Percentiles rank a stretch among this genome's conserved stretches.
Evolutionary conservation across 2,329 filamentous ascomycete species (phyloP).

Genomic region (Stagonosporopsis tanaceti): DNA sequence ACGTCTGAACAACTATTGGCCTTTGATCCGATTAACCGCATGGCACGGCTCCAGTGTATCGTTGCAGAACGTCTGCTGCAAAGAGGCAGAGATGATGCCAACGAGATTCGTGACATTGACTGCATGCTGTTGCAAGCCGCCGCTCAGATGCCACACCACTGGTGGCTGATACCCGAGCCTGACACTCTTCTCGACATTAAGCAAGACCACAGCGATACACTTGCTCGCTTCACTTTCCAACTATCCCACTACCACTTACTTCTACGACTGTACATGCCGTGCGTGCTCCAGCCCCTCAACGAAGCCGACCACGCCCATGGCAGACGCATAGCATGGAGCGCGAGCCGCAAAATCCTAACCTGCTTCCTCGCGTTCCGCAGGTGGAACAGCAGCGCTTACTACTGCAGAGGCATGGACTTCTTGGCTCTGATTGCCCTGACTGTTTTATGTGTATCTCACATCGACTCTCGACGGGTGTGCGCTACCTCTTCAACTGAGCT

Average conservation of each 20-base stretch:
- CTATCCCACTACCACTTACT: constrained; percentile 27
- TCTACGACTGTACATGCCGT: constrained; percentile 30
- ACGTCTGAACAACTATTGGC: not conserved
- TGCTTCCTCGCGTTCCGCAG: constrained; percentile 24
- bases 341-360: constrained; percentile 23
- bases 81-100: constrained; percentile 43
- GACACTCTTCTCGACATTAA: not conserved
- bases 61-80: constrained; percentile 51
- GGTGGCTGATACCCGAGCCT: constrained; percentile 28
- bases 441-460: constrained; percentile 29
- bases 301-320: constrained; percentile 9
- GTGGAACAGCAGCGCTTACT: constrained; percentile 15
- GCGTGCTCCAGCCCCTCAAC: constrained; percentile 16
- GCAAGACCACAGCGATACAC: not conserved
- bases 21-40: constrained; percentile 24
- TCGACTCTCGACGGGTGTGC: constrained; percentile 18
- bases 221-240: constrained; percentile 22
- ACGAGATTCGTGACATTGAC: constrained; percentile 28
- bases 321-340: constrained; percentile 24
- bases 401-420: constrained; percentile 29
- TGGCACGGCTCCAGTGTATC: constrained; percentile 46
- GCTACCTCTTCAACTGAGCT: constrained; percentile 6
- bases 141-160: constrained; percentile 20
- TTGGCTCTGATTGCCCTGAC: constrained; percentile 30
- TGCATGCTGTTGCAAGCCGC: constrained; percentile 20